These are phyloP conservation scores for Fusarium nelsonii DNA, from an alignment of 2,329 filamentous ascomycete species.

Conservation along the genomic window DNA sequence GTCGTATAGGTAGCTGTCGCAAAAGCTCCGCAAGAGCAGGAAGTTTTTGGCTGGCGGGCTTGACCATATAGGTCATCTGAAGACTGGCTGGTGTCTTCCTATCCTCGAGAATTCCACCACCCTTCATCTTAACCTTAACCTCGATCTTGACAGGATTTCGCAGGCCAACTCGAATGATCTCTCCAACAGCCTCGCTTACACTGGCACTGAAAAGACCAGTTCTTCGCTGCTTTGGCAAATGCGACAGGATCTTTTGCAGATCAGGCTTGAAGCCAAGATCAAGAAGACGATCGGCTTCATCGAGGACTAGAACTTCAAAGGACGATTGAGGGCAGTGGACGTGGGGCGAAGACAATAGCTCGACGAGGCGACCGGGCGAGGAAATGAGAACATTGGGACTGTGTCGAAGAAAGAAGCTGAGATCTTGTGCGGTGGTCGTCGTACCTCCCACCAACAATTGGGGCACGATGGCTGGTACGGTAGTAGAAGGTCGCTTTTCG, in stretches of 20 bases:
- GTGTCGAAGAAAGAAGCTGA: constrained; percentile 84
- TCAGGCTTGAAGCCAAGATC: constrained; percentile 96
- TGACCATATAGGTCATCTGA: constrained; percentile 87
- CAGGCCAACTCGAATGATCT: constrained; percentile 91
- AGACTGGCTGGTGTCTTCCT: constrained; percentile 90
- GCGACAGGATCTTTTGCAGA: constrained; percentile 83
- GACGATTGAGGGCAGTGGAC: constrained; percentile 89
- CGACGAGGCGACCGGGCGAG: constrained; percentile 89
- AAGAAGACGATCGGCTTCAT: constrained; percentile 92
- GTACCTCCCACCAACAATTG: constrained; percentile 90
- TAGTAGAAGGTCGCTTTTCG: constrained; percentile 65
- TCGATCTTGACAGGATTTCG: constrained; percentile 95
- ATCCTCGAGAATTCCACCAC: constrained; percentile 77
- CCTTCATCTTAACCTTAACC: constrained; percentile 85
- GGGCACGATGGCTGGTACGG: constrained; percentile 74
- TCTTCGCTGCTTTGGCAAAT: constrained; percentile 90
- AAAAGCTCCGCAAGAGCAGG: constrained; percentile 79
- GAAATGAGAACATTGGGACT: constrained; percentile 91
- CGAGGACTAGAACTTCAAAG: constrained; percentile 91
- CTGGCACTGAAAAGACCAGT: constrained; percentile 96
- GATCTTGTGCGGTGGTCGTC: constrained; percentile 83
- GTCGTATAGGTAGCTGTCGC: constrained; percentile 74
- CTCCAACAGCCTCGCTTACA: constrained; percentile 93
- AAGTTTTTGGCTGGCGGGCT: constrained; percentile 83
- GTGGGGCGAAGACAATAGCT: constrained; percentile 86